Percentiles rank a stretch among this genome's conserved stretches.
phyloP scores from a whole-genome alignment of 2,329 filamentous ascomycete genomes.

The Metarhizium humberi region DNA sequence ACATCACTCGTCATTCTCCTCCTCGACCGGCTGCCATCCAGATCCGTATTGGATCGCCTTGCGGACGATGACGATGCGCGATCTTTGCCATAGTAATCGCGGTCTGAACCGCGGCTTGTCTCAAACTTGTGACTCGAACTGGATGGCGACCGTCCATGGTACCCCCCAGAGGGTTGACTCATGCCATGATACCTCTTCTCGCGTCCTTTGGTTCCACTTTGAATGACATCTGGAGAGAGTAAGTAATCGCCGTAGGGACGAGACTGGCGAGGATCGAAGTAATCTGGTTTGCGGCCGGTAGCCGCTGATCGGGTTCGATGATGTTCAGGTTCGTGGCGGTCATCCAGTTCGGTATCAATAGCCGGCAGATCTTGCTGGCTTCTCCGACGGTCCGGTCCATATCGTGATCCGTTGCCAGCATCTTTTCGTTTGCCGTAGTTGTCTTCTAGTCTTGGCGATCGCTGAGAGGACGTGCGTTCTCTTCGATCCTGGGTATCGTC shows the following conservation, averaged over 20 bases:
- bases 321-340: slow-evolving; percentile 18
- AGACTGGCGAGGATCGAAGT: slow-evolving; percentile 20
- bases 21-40: slow-evolving; percentile 16
- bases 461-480: neutral
- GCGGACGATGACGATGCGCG: slow-evolving; percentile 16
- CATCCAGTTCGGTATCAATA: slow-evolving; percentile 31
- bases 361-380: slow-evolving; percentile 32
- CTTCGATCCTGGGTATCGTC: neutral
- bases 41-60: slow-evolving; percentile 17
- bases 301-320: slow-evolving; percentile 27
- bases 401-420: slow-evolving; percentile 6
- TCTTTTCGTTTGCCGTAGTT: neutral
- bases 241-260: slow-evolving; percentile 23
- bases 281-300: slow-evolving; percentile 20
- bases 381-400: slow-evolving; percentile 18
- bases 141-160: slow-evolving; percentile 23
- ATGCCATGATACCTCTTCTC: slow-evolving; percentile 32
- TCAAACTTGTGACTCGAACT: slow-evolving; percentile 20
- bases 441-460: neutral
- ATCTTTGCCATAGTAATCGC: slow-evolving; percentile 14
- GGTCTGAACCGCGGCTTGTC: slow-evolving; percentile 16
- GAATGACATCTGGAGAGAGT: slow-evolving; percentile 33
- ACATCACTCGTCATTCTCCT: slow-evolving; percentile 24
- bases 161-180: slow-evolving; percentile 13
- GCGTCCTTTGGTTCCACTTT: slow-evolving; percentile 29